These are phyloP conservation scores for Saccharomycopsis sp. DNA, from an alignment of 805 yeast genomes.

Conservation along the genomic window DNA sequence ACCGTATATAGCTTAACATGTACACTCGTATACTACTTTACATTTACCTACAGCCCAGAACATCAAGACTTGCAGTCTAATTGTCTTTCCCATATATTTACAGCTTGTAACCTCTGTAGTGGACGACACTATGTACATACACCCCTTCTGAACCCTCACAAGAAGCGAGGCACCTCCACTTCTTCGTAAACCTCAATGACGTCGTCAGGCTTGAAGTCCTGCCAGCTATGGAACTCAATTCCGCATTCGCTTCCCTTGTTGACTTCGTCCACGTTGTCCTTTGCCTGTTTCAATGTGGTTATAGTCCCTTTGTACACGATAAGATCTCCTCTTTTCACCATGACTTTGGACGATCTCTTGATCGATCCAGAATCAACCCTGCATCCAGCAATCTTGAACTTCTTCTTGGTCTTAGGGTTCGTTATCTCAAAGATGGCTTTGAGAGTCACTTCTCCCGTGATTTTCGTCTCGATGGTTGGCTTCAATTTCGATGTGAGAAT, in stretches of 20 bases:
- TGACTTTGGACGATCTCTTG: constrained; percentile 49
- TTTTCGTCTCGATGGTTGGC: constrained; percentile 61
- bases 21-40: too few relatives aligned
- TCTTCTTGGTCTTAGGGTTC: constrained; percentile 41
- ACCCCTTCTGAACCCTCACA: too few relatives aligned
- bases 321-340: constrained; percentile 47
- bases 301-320: constrained; percentile 52
- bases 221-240: constrained; percentile 61
- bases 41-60: too few relatives aligned
- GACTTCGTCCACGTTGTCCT: constrained; percentile 71
- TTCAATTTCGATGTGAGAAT: constrained; percentile 52
- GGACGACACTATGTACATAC: too few relatives aligned
- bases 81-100: too few relatives aligned
- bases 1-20: too few relatives aligned
- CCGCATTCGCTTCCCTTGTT: constrained; percentile 92
- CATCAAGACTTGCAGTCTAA: too few relatives aligned
- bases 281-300: constrained; percentile 70
- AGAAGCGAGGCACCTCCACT: constrained; percentile 46
- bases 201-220: constrained; percentile 69
- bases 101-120: too few relatives aligned
- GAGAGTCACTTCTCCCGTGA: constrained; percentile 59
- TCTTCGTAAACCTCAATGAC: constrained; percentile 67
- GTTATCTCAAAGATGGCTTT: constrained; percentile 68
- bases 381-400: constrained; percentile 77
- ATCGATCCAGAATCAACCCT: constrained; percentile 66